A percentile compares a stretch with the other conserved stretches of the same genome.
Evolutionary conservation across 441 rosid species (phyloP).

Genomic region (Jatropha multifida): DNA sequence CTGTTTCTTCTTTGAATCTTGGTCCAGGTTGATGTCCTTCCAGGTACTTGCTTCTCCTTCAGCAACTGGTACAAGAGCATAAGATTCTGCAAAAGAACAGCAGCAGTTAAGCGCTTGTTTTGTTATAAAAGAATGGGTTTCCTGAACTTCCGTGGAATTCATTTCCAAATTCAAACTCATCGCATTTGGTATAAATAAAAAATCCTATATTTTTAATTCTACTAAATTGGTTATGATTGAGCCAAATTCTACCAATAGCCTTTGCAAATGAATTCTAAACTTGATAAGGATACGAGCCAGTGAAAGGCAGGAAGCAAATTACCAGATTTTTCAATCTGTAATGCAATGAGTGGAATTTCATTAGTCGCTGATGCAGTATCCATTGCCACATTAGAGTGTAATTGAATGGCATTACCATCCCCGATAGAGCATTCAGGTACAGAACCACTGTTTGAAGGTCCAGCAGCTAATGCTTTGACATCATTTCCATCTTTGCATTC

Average conservation of each 20-base stretch:
- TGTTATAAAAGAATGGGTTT: neutral
- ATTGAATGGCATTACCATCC: neutral
- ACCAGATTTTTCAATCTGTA: constrained; percentile 19
- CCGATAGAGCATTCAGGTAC: neutral
- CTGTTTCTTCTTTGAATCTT: neutral
- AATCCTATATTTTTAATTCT: neutral
- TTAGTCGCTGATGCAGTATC: constrained; percentile 7
- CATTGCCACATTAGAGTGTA: neutral
- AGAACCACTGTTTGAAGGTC: constrained; percentile 13
- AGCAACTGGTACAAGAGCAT: neutral
- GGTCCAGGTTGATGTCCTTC: constrained; percentile 1
- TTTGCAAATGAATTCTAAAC: too few species aligned
- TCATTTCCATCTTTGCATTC: neutral
- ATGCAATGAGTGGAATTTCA: neutral
- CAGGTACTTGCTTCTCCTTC: constrained; percentile 11
- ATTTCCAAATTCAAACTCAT: neutral
- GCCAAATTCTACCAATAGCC: neutral
- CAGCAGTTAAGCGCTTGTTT: too few species aligned
- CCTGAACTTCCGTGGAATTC: too few species aligned
- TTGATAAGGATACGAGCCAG: neutral
- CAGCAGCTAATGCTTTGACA: constrained; percentile 10
- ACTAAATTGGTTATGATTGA: too few species aligned
- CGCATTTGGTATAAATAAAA: too few species aligned
- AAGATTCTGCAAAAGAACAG: neutral
- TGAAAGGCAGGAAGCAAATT: neutral